A percentile compares a stretch with the other conserved stretches of the same genome.
phyloP scores from a whole-genome alignment of 2,329 filamentous ascomycete genomes.

The Xylariaceae sp. region DNA sequence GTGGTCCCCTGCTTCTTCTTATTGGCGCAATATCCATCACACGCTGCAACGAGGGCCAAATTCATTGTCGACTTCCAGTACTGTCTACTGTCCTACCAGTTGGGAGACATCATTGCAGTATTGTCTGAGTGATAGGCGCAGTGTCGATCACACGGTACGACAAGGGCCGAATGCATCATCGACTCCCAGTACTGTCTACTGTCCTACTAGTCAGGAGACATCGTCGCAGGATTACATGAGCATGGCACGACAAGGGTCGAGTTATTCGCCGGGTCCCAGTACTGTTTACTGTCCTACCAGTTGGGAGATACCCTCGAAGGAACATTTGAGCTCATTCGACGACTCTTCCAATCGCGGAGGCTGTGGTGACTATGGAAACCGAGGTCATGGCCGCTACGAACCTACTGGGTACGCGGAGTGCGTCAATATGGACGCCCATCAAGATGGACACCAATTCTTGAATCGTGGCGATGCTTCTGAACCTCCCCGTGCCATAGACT shows the following conservation, averaged over 20 bases:
- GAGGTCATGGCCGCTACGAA: no score
- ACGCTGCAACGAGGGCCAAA: not conserved
- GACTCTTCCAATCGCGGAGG: not conserved
- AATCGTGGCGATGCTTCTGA: not conserved
- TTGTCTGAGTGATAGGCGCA: no score
- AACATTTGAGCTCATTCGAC: not conserved
- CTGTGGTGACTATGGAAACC: not conserved
- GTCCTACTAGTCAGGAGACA: not conserved
- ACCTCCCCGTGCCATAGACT: not conserved
- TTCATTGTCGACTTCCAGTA: not conserved
- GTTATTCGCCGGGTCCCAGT: not conserved
- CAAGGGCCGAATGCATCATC: not conserved
- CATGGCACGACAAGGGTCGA: not conserved
- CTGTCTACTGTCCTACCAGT: not conserved
- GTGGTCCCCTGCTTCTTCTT: not conserved
- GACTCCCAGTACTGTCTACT: not conserved
- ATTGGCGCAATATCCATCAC: not conserved
- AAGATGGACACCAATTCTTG: not conserved
- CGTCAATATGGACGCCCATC: not conserved
- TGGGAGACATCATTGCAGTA: not conserved
- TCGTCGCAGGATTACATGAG: not conserved
- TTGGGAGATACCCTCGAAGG: not conserved
- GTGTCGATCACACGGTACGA: not conserved
- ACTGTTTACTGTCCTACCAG: no score
- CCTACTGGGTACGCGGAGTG: no score